Evolutionary conservation across 2,329 filamentous ascomycete genomes (phyloP).

Genomic region (Fusarium nurragi): DNA sequence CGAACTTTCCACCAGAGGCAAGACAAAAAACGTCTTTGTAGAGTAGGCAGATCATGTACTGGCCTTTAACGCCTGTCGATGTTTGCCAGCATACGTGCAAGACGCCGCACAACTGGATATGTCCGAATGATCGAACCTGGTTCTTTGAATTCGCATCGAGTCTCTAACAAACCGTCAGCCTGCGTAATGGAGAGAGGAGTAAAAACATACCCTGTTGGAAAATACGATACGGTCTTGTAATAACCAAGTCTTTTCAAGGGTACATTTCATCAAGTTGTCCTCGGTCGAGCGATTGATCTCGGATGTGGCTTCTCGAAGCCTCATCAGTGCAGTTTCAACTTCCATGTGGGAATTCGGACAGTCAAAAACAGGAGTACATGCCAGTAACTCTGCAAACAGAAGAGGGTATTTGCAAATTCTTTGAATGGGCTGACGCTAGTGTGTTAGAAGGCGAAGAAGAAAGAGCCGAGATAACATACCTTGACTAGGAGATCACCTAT

Average conservation of each 20-base stretch:
- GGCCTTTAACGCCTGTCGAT: conserved; percentile 71
- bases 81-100: conserved; percentile 86
- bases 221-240: conserved; percentile 85
- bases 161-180: conserved; percentile 49
- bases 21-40: conserved; percentile 84
- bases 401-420: conserved; percentile 91
- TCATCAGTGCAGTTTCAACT: conserved; percentile 76
- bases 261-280: conserved; percentile 73
- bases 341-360: conserved; percentile 85
- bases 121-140: conserved; percentile 81
- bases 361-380: conserved; percentile 83
- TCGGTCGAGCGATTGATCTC: conserved; percentile 88
- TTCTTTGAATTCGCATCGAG: conserved; percentile 65
- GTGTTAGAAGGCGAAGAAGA: conserved; percentile 3
- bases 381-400: conserved; percentile 84
- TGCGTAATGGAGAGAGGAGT: background rate
- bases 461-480: conserved; percentile 56
- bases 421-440: conserved; percentile 77
- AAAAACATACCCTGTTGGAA: conserved; percentile 69
- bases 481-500: conserved; percentile 91
- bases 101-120: conserved; percentile 82
- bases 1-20: conserved; percentile 71
- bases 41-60: conserved; percentile 86
- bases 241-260: conserved; percentile 83
- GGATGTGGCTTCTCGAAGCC: conserved; percentile 77